Conservation (phyloP, 2,329 filamentous ascomycete species). For the Rutstroemia sydowiana region DNA sequence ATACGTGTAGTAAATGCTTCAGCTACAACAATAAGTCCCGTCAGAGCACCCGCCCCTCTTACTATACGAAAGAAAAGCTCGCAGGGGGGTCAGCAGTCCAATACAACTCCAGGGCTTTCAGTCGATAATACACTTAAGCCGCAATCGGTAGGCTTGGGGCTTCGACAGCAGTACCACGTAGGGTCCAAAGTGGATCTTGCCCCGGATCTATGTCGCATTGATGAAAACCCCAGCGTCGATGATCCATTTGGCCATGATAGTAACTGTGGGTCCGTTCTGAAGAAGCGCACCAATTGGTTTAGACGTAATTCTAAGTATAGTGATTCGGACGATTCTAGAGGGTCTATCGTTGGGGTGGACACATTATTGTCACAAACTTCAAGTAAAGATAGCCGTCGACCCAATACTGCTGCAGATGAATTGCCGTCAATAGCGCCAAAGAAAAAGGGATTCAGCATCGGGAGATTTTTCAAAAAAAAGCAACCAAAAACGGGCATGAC, state of each 20-base stretch:
- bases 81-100: slow-evolving; percentile 10
- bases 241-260: slow-evolving; percentile 18
- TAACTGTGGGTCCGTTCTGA: slow-evolving; percentile 21
- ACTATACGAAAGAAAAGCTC: slow-evolving; percentile 28
- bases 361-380: slow-evolving; percentile 13
- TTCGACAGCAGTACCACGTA: slow-evolving; percentile 21
- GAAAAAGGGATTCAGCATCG: slow-evolving; percentile 27
- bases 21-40: slow-evolving; percentile 21
- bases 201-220: slow-evolving; percentile 17
- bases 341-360: slow-evolving; percentile 7
- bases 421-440: slow-evolving; percentile 12
- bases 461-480: slow-evolving; percentile 27
- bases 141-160: slow-evolving; percentile 12
- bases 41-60: slow-evolving; percentile 27
- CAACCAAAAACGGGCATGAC: slow-evolving; percentile 23
- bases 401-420: slow-evolving; percentile 8
- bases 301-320: slow-evolving; percentile 25
- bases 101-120: neutral
- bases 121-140: neutral
- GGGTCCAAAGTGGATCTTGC: slow-evolving; percentile 5
- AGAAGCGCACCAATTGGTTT: slow-evolving; percentile 29
- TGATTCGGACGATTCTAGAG: slow-evolving; percentile 17
- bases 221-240: slow-evolving; percentile 15
- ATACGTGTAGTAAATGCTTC: slow-evolving; percentile 26
- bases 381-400: slow-evolving; percentile 11